Evolutionary conservation across 1,139 yeast species (phyloP).

Genomic region (Hyphopichia fennica): DNA sequence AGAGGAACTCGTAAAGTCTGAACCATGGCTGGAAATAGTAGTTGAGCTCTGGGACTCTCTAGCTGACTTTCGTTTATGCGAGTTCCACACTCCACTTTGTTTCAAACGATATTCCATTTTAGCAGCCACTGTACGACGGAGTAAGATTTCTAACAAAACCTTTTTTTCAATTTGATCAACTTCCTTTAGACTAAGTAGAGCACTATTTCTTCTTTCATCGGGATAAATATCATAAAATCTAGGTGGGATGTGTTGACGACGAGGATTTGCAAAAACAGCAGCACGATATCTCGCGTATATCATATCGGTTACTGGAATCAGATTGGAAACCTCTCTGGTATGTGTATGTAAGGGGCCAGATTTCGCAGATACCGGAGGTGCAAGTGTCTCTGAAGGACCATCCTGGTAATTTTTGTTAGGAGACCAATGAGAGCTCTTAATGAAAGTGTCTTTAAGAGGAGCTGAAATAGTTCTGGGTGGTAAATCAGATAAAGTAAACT

Average conservation of each 20-base stretch:
- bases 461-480: constrained; percentile 11
- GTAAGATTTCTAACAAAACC: constrained; percentile 35
- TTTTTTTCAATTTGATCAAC: constrained; percentile 30
- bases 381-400: background rate
- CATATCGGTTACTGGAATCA: background rate
- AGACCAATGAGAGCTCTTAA: constrained; percentile 8
- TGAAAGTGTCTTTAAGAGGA: constrained; percentile 17
- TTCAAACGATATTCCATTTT: constrained; percentile 39
- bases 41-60: background rate
- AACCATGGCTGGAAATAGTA: background rate
- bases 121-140: constrained; percentile 46
- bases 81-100: constrained; percentile 15
- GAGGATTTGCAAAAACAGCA: constrained; percentile 23
- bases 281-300: constrained; percentile 27
- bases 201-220: constrained; percentile 19
- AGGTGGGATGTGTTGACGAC: constrained; percentile 21
- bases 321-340: background rate
- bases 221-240: constrained; percentile 32
- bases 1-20: background rate
- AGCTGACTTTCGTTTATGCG: background rate
- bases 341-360: background rate
- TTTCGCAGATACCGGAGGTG: constrained; percentile 1
- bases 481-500: constrained; percentile 7
- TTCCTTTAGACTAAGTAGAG: constrained; percentile 17
- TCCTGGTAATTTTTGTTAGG: background rate